phyloP scores from a whole-genome alignment of 208 protist genomes.

The Wallacemonas rigidus region DNA sequence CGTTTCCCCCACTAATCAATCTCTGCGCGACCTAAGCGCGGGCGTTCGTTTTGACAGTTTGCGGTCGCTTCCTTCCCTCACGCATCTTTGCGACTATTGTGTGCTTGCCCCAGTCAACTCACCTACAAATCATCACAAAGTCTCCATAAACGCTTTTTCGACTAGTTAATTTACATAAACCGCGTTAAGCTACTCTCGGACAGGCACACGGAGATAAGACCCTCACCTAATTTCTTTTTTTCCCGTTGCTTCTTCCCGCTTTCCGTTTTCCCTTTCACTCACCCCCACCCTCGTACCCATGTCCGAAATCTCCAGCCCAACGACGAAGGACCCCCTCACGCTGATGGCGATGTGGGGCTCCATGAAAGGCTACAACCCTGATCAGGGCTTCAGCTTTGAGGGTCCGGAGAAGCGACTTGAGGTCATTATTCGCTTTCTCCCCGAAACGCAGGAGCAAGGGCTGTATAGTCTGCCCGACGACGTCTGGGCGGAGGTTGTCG shows the following conservation, averaged over 20 bases:
- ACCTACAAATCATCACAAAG: too few species aligned
- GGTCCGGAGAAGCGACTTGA: slow-evolving; percentile 92
- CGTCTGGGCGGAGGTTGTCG: slow-evolving; percentile 72
- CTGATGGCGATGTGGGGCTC: slow-evolving; percentile 92
- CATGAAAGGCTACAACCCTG: slow-evolving; percentile 71
- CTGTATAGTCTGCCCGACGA: slow-evolving; percentile 69
- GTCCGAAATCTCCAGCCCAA: slow-evolving; percentile 27
- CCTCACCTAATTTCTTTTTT: background rate
- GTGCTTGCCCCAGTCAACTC: too few species aligned
- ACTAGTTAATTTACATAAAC: too few species aligned
- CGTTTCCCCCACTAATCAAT: background rate
- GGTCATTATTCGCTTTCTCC: slow-evolving; percentile 72
- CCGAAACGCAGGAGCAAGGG: slow-evolving; percentile 70
- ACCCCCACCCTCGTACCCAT: background rate
- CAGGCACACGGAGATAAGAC: background rate
- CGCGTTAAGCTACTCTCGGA: too few species aligned
- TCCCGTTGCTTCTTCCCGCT: slow-evolving; percentile 1
- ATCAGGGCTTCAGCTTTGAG: slow-evolving; percentile 89
- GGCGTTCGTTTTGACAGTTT: background rate
- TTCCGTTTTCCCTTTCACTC: background rate
- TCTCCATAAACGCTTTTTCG: too few species aligned
- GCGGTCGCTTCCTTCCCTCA: background rate
- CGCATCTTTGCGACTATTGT: too few species aligned
- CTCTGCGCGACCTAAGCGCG: background rate
- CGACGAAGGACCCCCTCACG: slow-evolving; percentile 77